These are phyloP conservation scores for Lizonia empirigonia DNA, from an alignment of 2,329 filamentous ascomycete genomes.

Conservation along the genomic window DNA sequence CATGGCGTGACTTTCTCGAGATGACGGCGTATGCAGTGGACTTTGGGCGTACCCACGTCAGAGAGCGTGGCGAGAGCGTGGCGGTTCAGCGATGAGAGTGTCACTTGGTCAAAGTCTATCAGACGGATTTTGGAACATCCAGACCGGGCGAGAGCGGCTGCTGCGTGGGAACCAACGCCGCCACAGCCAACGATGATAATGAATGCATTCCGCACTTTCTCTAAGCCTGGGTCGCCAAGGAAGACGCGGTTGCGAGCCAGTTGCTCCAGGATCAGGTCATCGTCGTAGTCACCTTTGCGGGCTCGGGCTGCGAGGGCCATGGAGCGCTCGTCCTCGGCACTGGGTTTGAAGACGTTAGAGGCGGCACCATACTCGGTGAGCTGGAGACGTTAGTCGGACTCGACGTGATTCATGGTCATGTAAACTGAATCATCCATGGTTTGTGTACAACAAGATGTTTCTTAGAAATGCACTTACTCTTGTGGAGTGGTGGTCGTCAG, in stretches of 20 bases:
- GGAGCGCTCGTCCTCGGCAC: conserved; percentile 63
- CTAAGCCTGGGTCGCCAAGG: conserved; percentile 78
- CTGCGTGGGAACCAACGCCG: conserved; percentile 91
- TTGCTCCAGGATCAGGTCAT: conserved; percentile 88
- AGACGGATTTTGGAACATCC: conserved; percentile 87
- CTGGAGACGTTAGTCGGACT: conserved; percentile 55
- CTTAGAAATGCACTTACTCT: too few species aligned
- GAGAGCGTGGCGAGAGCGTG: conserved; percentile 93
- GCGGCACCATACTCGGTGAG: conserved; percentile 67
- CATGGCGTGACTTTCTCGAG: conserved; percentile 89
- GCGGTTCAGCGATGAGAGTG: conserved; percentile 90
- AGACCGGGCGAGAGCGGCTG: conserved; percentile 82
- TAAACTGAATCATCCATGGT: too few species aligned
- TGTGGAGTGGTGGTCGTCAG: conserved; percentile 57
- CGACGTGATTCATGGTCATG: too few species aligned
- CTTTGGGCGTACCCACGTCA: conserved; percentile 92
- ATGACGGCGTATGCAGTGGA: conserved; percentile 78
- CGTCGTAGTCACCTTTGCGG: conserved; percentile 67
- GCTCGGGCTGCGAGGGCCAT: conserved; percentile 64
- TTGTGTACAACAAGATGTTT: too few species aligned
- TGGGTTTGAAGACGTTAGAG: conserved; percentile 48
- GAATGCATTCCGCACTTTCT: conserved; percentile 78
- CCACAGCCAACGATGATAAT: conserved; percentile 91
- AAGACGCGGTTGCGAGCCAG: conserved; percentile 92
- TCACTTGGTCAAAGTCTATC: conserved; percentile 97